Conservation (phyloP, 75 land plant genomes). For the Selaginella tamariscina region DNA sequence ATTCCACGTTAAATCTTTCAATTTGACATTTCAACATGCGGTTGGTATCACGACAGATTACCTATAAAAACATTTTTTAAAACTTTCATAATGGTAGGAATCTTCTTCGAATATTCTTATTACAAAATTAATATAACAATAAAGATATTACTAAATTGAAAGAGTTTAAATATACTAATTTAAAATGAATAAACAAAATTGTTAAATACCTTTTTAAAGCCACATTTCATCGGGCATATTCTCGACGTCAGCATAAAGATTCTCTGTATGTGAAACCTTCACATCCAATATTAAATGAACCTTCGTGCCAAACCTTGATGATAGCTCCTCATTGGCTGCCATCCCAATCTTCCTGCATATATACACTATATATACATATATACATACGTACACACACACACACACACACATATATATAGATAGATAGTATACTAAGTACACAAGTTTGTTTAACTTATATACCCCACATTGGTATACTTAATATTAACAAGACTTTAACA, state of each 20-base stretch:
- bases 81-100: no score
- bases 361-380: not conserved
- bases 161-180: no score
- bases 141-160: no score
- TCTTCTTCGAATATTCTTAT: no score
- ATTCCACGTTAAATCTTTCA: no score
- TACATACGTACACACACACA: not conserved
- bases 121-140: no score
- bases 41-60: no score
- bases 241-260: not conserved
- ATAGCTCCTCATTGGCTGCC: conserved; percentile 74
- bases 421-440: not conserved
- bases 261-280: conserved; percentile 18
- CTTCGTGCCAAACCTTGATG: conserved; percentile 44
- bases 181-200: no score
- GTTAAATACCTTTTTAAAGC: no score
- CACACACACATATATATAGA: not conserved
- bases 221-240: not conserved
- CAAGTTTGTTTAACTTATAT: not conserved
- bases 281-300: conserved; percentile 83
- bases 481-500: not conserved
- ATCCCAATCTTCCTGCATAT: conserved; percentile 64
- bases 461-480: not conserved
- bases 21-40: no score
- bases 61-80: no score